Percentiles rank a stretch among this genome's conserved stretches.
Evolutionary conservation across 768 basidiomycete genomes (phyloP).

Genomic region (Amyloporia xantha): DNA sequence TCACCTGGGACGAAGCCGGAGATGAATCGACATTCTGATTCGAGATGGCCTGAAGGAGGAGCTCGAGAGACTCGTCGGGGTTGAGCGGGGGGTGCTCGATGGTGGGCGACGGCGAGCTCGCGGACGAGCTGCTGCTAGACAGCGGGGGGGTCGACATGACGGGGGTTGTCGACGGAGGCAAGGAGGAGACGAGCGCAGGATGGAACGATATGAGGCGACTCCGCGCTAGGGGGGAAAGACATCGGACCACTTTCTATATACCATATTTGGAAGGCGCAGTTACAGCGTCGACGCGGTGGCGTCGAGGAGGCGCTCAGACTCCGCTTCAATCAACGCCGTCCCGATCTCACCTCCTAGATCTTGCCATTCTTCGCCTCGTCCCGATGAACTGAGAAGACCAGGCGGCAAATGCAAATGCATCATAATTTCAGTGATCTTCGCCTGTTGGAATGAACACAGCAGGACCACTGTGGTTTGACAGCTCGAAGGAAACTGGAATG

Average conservation of each 20-base stretch:
- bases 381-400: too few relatives aligned
- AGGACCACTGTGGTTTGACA: too few relatives aligned
- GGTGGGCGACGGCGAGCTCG: conserved; percentile 21
- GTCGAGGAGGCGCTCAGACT: not conserved
- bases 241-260: conserved; percentile 4
- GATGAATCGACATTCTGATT: conserved; percentile 11
- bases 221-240: not conserved
- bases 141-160: conserved; percentile 10
- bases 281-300: not conserved
- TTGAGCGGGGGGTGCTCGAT: conserved; percentile 14
- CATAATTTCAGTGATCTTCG: too few relatives aligned
- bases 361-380: too few relatives aligned
- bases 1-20: not conserved
- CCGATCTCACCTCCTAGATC: too few relatives aligned
- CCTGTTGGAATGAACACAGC: too few relatives aligned
- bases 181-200: not conserved
- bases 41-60: conserved; percentile 24
- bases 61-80: conserved; percentile 21
- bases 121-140: conserved; percentile 21
- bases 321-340: not conserved
- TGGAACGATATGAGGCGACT: not conserved
- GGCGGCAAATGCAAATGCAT: too few relatives aligned
- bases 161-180: not conserved
- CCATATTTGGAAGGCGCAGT: not conserved
- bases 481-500: too few relatives aligned